Conservation (phyloP, 257 asterid species). For the Paraleonurus japonicus region DNA sequence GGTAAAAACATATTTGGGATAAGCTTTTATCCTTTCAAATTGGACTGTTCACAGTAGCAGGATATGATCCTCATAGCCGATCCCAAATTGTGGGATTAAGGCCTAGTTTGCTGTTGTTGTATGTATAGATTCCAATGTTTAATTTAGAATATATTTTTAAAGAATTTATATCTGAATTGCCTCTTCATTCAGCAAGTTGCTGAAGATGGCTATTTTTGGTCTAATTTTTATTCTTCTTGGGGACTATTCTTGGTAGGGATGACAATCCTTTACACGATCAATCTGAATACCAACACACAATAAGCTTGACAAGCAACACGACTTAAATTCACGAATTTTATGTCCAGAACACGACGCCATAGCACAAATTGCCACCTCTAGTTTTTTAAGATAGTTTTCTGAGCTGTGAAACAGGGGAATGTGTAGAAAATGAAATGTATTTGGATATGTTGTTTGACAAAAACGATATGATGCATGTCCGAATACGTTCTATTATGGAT, state of each 20-base stretch:
- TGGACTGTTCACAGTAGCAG: background rate
- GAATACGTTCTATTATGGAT: background rate
- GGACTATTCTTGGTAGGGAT: background rate
- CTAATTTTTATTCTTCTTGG: background rate
- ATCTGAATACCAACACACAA: background rate
- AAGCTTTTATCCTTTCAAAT: background rate
- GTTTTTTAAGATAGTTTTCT: background rate
- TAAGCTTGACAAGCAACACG: background rate
- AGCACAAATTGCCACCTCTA: background rate
- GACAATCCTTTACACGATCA: background rate
- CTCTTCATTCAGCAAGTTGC: background rate
- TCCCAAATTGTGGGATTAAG: background rate
- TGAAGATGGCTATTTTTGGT: background rate
- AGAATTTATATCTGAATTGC: background rate
- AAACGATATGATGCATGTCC: background rate
- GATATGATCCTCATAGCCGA: background rate
- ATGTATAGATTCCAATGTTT: background rate
- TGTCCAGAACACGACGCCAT: background rate
- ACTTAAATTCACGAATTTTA: background rate
- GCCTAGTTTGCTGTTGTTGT: background rate
- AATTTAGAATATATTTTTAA: background rate
- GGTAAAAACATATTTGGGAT: constrained; percentile 4
- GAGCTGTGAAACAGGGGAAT: background rate
- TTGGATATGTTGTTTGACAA: background rate
- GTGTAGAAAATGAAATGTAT: background rate